Evolutionary conservation across 306 rosid species (phyloP), one percentile per base, ranked within the genome.

Genomic region (Potentilla sterilis): DNA sequence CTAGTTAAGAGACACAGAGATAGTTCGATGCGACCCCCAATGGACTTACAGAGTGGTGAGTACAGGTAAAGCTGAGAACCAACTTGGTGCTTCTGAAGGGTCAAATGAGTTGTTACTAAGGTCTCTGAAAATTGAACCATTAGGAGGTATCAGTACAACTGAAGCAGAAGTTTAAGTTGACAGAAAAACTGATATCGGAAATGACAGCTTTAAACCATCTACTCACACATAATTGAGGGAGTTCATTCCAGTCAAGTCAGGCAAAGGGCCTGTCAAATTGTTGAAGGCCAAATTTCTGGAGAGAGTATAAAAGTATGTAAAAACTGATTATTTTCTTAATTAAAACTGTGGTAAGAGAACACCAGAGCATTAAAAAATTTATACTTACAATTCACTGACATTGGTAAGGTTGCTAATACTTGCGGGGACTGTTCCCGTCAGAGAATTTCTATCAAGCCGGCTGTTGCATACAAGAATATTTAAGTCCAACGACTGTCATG

Each of bases 11-110:
- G 62, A 37, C 24, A 52, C 22, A 38, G 35, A 21, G 6, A 14
- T 15, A 40, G 19, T 13, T 59, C 9, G 73, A 21, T 72, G 75
- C n/a, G 24, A 57, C 37, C 55, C 51, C 42, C 69, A 10, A n/a
- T 69, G 42, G 75, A 82, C 97, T 89, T 92, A 95, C 99, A 95
- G 68, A 49, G 97, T 92, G 69, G 97, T 95, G 75, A 95, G 93
- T 55, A 86, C 78, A 55, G 85, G 80, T 57, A 90, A 85, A 75
- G 78, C 58, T 57, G 88, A 74, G 83, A 95, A 82, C 99, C 99
- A 95, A 72, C 9, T 10, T 22, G 99, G 99, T 78, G 96, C 87
- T 78, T 72, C 87, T 34, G 96, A 79, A 58, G 92, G 65, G 58
- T 82, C 84, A 81, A 95, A 95, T 71, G 88, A 77, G 88, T 95